Conservation (phyloP, 164 flowering plant genomes). For the Magnolia officinalis region DNA sequence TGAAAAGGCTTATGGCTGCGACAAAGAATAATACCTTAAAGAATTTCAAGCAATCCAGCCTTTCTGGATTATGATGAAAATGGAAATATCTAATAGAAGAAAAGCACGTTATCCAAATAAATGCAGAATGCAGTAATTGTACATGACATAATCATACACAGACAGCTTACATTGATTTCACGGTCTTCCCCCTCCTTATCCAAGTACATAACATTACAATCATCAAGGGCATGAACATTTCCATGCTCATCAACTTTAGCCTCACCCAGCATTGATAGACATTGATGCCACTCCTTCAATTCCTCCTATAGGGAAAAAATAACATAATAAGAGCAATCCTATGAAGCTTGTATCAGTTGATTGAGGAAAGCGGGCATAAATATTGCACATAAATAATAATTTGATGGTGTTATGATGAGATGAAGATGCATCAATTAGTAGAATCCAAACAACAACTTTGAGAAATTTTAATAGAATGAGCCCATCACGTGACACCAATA, state of each 20-base stretch:
- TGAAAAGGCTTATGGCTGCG: too few relatives aligned
- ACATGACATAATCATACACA: neutral
- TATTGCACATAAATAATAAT: neutral
- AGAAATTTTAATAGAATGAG: too few relatives aligned
- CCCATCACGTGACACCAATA: too few relatives aligned
- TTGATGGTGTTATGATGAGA: neutral
- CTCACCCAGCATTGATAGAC: slow-evolving; percentile 81
- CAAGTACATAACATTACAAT: slow-evolving; percentile 55
- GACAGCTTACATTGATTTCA: slow-evolving; percentile 77
- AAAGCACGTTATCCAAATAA: too few relatives aligned
- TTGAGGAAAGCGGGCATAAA: neutral
- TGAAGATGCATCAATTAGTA: neutral
- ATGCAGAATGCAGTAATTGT: neutral
- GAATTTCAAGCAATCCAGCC: neutral
- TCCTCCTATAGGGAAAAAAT: slow-evolving; percentile 54
- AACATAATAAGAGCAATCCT: neutral
- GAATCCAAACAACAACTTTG: too few relatives aligned
- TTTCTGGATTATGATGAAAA: neutral
- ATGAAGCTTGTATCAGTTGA: neutral
- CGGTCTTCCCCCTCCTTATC: slow-evolving; percentile 91
- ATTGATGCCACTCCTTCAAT: slow-evolving; percentile 94
- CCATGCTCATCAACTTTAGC: slow-evolving; percentile 86
- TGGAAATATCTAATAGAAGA: too few relatives aligned
- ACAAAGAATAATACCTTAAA: neutral
- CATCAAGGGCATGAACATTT: slow-evolving; percentile 61